Evolutionary conservation across 345 rosid genomes (phyloP).

Genomic region (Zanthoxylum bungeanum): DNA sequence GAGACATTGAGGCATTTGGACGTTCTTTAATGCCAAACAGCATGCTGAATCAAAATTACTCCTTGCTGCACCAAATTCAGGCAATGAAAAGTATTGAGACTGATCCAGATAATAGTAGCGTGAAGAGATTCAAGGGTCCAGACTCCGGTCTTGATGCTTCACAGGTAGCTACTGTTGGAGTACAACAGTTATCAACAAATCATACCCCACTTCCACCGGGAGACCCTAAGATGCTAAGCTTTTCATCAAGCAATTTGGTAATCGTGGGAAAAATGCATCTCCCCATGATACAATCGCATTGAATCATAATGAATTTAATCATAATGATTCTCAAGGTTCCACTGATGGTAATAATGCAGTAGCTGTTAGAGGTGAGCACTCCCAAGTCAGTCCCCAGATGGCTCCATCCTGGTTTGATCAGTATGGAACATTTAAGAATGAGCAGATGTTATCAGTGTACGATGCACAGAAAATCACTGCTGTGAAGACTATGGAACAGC

Average conservation of each 20-base stretch:
- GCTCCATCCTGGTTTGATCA: slow-evolving; percentile 81
- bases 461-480: slow-evolving; percentile 38
- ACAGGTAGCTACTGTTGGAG: slow-evolving; percentile 33
- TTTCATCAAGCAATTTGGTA: slow-evolving; percentile 26
- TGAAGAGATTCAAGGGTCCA: slow-evolving; percentile 49
- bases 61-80: slow-evolving; percentile 50
- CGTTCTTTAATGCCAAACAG: slow-evolving; percentile 49
- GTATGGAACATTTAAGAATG: slow-evolving; percentile 66
- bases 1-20: slow-evolving; percentile 59
- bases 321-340: slow-evolving; percentile 33
- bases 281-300: slow-evolving; percentile 29
- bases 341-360: slow-evolving; percentile 31
- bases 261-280: slow-evolving; percentile 26
- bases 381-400: slow-evolving; percentile 65
- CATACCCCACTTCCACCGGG: slow-evolving; percentile 23
- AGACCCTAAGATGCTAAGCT: slow-evolving; percentile 35
- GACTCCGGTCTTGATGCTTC: slow-evolving; percentile 41
- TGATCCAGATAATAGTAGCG: slow-evolving; percentile 43
- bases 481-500: slow-evolving; percentile 41
- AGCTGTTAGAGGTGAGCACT: slow-evolving; percentile 41
- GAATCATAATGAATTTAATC: too few relatives aligned
- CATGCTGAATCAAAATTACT: slow-evolving; percentile 36
- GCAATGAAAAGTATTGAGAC: slow-evolving; percentile 46
- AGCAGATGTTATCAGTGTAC: slow-evolving; percentile 44
- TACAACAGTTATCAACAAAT: slow-evolving; percentile 32